Conservation (phyloP, 2,329 filamentous ascomycete genomes). For the Sarocladium strictum region DNA sequence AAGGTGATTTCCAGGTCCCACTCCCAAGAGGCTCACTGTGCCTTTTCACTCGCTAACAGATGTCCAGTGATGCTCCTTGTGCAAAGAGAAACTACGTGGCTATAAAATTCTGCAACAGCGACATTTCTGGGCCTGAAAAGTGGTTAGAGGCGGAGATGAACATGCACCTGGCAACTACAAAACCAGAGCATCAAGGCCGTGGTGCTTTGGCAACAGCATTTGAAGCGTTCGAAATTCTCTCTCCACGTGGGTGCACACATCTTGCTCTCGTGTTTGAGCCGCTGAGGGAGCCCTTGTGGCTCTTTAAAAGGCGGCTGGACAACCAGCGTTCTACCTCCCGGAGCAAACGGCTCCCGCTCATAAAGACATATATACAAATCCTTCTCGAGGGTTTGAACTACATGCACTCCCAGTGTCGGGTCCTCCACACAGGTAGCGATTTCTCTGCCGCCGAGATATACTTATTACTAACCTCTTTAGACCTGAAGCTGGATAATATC, state of each 20-base stretch:
- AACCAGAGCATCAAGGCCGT: neutral
- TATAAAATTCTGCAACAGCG: neutral
- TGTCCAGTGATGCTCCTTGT: neutral
- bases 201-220: neutral
- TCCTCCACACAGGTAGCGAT: conserved; percentile 36
- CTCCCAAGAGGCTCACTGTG: too few relatives aligned
- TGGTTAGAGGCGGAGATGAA: neutral
- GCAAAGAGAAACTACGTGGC: neutral
- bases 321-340: conserved; percentile 10
- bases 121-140: neutral
- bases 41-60: too few relatives aligned
- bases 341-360: conserved; percentile 20
- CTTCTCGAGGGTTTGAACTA: conserved; percentile 33
- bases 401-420: conserved; percentile 33
- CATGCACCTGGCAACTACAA: neutral
- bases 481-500: conserved; percentile 19
- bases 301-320: conserved; percentile 29
- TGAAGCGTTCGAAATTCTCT: neutral
- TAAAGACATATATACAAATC: conserved; percentile 27
- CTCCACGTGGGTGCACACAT: conserved; percentile 23
- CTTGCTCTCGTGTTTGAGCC: conserved; percentile 30
- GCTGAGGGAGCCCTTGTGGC: conserved; percentile 31
- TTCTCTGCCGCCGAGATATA: neutral
- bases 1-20: neutral
- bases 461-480: conserved; percentile 8